Base-by-base conservation (phyloP, 768 basidiomycete genomes). In the Flagelloscypha sp. region DNA sequence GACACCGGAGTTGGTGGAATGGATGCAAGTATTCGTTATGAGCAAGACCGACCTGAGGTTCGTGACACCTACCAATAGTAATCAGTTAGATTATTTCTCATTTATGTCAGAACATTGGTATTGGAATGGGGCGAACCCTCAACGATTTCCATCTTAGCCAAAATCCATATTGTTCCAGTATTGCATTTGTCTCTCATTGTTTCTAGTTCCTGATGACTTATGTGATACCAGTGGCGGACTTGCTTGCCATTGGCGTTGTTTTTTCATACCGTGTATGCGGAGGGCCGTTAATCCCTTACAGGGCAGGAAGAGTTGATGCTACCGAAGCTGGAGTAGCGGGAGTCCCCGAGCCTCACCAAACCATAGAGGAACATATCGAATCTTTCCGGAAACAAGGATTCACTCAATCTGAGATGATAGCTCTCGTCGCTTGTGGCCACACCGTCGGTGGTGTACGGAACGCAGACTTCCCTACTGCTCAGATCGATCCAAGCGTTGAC, bases 21-120 rank as follows among this genome's bases (percentile, higher is more conserved):
- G 11, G 52, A 52, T 33, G 52, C 50, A 3, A 44, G 42, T 3
- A 48, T 50, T 15, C 41, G 43, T n/a, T 52, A 48, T 24, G 52
- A 54, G 36, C 45, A 44, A 8, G 37, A 46, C 6, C 40, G 42
- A 8, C 35, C 41, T 2, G 45, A 52, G 33, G n/a, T n/a, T n/a
- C n/a, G n/a, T n/a, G n/a, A n/a, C n/a, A n/a, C n/a, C n/a, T n/a
- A n/a, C n/a, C n/a, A n/a, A n/a, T n/a, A n/a, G n/a, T n/a, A n/a
- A n/a, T n/a, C n/a, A n/a, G n/a, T n/a, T n/a, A n/a, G n/a, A n/a
- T n/a, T n/a, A n/a, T n/a, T n/a, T n/a, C n/a, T n/a, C n/a, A n/a
- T n/a, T n/a, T n/a, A n/a, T n/a, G n/a, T n/a, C 41, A 71, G 70
- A 73, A 72, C 47, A 61, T 66, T 40, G 68, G 69, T 25, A 50